These are phyloP conservation scores for Ustilago loliicola DNA, from an alignment of 1,284 basidiomycete species.

Conservation along the genomic window DNA sequence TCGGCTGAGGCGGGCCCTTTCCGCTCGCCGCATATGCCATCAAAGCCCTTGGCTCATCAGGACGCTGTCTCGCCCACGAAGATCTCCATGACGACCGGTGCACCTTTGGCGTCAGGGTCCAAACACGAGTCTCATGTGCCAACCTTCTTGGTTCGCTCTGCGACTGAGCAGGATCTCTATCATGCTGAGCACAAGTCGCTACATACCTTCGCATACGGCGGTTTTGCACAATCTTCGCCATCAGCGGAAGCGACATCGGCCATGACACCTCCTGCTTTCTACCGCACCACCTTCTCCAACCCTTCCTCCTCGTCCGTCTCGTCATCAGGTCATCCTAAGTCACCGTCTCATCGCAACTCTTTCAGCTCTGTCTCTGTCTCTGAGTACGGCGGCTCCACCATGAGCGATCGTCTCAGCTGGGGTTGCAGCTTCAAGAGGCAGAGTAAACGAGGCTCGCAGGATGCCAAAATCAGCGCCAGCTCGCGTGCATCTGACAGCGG, in stretches of 20 bases:
- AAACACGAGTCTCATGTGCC: constrained; percentile 47
- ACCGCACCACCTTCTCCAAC: constrained; percentile 51
- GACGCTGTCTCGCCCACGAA: constrained; percentile 21
- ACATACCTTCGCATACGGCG: constrained; percentile 37
- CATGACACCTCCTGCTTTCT: constrained; percentile 35
- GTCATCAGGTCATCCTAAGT: constrained; percentile 34
- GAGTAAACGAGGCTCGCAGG: constrained; percentile 43
- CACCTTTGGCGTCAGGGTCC: constrained; percentile 7
- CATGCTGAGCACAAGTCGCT: constrained; percentile 41
- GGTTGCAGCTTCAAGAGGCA: constrained; percentile 36
- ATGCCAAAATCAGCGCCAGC: constrained; percentile 19
- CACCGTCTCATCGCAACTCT: constrained; percentile 49
- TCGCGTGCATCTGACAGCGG: constrained; percentile 19
- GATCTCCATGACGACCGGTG: constrained; percentile 7
- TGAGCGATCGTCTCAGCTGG: constrained; percentile 52
- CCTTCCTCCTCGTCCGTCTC: constrained; percentile 52
- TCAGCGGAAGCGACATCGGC: constrained; percentile 19
- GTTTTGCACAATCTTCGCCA: constrained; percentile 22
- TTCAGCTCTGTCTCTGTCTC: constrained; percentile 52
- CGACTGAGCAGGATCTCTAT: constrained; percentile 46
- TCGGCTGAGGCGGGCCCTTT: constrained; percentile 45
- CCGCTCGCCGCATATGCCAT: constrained; percentile 25
- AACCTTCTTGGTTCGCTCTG: constrained; percentile 40
- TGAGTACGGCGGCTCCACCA: constrained; percentile 38
- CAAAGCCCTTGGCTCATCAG: constrained; percentile 19